Evolutionary conservation across 2,329 filamentous ascomycete species (phyloP).

Genomic region (Alternaria conjuncta): DNA sequence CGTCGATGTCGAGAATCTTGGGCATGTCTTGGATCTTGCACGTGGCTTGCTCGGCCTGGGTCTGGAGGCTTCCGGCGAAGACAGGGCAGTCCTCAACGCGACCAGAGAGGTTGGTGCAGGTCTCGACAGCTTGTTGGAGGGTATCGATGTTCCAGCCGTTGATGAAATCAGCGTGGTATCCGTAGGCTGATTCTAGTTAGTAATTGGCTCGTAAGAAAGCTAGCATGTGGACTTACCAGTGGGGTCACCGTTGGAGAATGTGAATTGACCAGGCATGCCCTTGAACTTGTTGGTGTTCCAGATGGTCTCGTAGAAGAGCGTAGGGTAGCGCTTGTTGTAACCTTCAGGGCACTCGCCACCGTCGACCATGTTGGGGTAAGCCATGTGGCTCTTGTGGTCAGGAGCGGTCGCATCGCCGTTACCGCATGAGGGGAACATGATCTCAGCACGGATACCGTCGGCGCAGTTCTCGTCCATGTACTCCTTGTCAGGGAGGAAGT

Average conservation of each 20-base stretch:
- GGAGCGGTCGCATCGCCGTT: slow-evolving; percentile 66
- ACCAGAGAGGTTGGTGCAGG: slow-evolving; percentile 75
- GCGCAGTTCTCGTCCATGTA: slow-evolving; percentile 81
- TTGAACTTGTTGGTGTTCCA: slow-evolving; percentile 62
- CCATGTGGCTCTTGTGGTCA: slow-evolving; percentile 70
- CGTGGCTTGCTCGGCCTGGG: slow-evolving; percentile 57
- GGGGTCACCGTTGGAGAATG: slow-evolving; percentile 73
- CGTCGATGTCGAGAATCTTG: slow-evolving; percentile 61
- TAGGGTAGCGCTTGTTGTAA: slow-evolving; percentile 63
- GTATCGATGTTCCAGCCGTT: slow-evolving; percentile 72
- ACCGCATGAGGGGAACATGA: slow-evolving; percentile 80
- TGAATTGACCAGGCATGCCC: slow-evolving; percentile 63
- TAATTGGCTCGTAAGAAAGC: neutral
- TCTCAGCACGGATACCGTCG: slow-evolving; percentile 76
- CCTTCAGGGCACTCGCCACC: slow-evolving; percentile 62
- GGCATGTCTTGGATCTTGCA: slow-evolving; percentile 71
- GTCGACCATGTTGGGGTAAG: slow-evolving; percentile 62
- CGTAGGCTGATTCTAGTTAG: slow-evolving; percentile 62
- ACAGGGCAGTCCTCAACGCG: slow-evolving; percentile 74
- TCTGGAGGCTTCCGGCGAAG: slow-evolving; percentile 67
- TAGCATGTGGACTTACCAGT: slow-evolving; percentile 64
- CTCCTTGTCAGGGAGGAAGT: slow-evolving; percentile 78
- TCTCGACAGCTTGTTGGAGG: slow-evolving; percentile 71
- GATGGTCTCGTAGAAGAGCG: slow-evolving; percentile 66
- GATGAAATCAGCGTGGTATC: slow-evolving; percentile 74